A percentile compares a stretch with the other conserved stretches of the same genome.
Conservation (phyloP, 208 protist species). For the Giardia muris region DNA sequence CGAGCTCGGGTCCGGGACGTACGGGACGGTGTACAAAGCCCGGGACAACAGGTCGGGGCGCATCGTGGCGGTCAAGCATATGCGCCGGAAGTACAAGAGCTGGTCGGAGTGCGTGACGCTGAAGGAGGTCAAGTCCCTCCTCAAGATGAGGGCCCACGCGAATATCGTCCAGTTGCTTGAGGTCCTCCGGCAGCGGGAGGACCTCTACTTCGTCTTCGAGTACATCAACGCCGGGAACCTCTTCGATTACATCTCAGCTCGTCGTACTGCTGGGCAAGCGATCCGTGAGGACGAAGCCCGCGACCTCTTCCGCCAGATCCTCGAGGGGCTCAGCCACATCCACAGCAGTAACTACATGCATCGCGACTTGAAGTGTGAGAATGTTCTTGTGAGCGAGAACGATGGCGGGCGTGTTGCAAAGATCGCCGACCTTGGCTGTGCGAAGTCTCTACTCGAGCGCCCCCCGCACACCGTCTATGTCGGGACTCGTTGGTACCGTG, state of each 20-base stretch:
- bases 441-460: not conserved
- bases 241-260: not conserved
- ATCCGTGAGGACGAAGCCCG: not conserved
- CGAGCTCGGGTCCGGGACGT: slow-evolving; percentile 21
- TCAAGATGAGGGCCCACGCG: not conserved
- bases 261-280: not conserved
- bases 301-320: not conserved
- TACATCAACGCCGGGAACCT: not conserved
- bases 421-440: slow-evolving; percentile 28
- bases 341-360: not conserved
- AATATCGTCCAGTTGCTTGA: slow-evolving; percentile 8
- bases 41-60: not conserved
- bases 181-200: not conserved
- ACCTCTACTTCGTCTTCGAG: slow-evolving; percentile 24
- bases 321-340: slow-evolving; percentile 1
- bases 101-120: slow-evolving; percentile 7
- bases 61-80: slow-evolving; percentile 8
- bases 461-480: not conserved
- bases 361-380: slow-evolving; percentile 14
- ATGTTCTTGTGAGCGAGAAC: slow-evolving; percentile 2
- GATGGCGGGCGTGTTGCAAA: not conserved
- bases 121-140: not conserved
- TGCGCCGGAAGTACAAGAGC: not conserved
- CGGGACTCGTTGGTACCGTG: slow-evolving; percentile 11
- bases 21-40: slow-evolving; percentile 22